These are phyloP conservation scores for Panellus pusillus DNA, from an alignment of 768 basidiomycete species.

Conservation along the genomic window DNA sequence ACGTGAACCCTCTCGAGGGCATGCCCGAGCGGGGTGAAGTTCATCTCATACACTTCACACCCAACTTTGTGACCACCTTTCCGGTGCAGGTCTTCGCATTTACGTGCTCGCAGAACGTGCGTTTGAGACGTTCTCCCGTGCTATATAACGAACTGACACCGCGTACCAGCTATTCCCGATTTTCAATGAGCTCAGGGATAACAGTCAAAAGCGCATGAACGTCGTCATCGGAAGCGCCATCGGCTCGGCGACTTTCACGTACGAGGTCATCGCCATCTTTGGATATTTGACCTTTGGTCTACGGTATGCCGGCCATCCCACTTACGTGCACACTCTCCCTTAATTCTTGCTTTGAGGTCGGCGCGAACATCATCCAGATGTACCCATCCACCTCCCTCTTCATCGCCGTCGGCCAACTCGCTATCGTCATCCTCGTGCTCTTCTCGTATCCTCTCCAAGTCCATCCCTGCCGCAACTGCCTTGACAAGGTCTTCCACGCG, in stretches of 20 bases:
- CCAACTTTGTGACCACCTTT: slow-evolving; percentile 79
- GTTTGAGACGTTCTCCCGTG: slow-evolving; percentile 23
- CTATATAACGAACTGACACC: slow-evolving; percentile 10
- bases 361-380: slow-evolving; percentile 93
- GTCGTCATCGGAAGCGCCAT: slow-evolving; percentile 85
- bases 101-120: slow-evolving; percentile 91
- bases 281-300: slow-evolving; percentile 95
- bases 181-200: slow-evolving; percentile 85
- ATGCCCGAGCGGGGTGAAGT: slow-evolving; percentile 67
- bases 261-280: slow-evolving; percentile 85
- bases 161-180: slow-evolving; percentile 79
- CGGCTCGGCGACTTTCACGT: slow-evolving; percentile 78
- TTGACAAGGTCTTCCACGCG: slow-evolving; percentile 83
- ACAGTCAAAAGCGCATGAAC: slow-evolving; percentile 84
- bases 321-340: slow-evolving; percentile 29
- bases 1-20: slow-evolving; percentile 71
- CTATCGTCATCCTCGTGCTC: slow-evolving; percentile 86
- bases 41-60: slow-evolving; percentile 69
- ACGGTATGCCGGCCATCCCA: slow-evolving; percentile 46
- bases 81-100: slow-evolving; percentile 94
- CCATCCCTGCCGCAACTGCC: slow-evolving; percentile 87
- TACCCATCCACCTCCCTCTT: slow-evolving; percentile 88
- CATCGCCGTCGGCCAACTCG: slow-evolving; percentile 90
- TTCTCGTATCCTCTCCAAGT: slow-evolving; percentile 96
- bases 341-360: slow-evolving; percentile 87